Percentiles rank a stretch among this genome's conserved stretches.
Evolutionary conservation across 179 eudicot genomes (phyloP).

Genomic region (Nepenthes alata): DNA sequence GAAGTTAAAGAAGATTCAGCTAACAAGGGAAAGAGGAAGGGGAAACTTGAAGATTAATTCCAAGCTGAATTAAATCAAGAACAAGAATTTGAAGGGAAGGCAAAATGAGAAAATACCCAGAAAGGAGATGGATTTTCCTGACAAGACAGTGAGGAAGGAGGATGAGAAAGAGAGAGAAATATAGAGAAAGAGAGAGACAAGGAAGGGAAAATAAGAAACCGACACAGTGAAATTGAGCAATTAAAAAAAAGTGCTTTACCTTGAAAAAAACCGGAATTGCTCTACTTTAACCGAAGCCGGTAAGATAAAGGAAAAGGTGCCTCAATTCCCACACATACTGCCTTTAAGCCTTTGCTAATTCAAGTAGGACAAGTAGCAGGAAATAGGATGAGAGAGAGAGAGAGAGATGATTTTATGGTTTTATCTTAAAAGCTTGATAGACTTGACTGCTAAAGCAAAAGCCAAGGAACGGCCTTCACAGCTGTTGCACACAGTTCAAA

Average conservation of each 20-base stretch:
- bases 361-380: neutral
- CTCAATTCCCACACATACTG: too few species aligned
- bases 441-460: too few species aligned
- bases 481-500: too few species aligned
- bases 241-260: too few species aligned
- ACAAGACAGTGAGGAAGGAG: slow-evolving; percentile 1
- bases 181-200: neutral
- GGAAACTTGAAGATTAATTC: neutral
- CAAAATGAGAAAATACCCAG: neutral
- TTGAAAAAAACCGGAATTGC: too few species aligned
- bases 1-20: too few species aligned
- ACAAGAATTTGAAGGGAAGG: neutral
- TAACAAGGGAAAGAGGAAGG: neutral
- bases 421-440: too few species aligned
- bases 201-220: neutral
- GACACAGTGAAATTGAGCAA: neutral
- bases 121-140: neutral
- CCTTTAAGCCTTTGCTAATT: too few species aligned
- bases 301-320: too few species aligned
- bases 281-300: too few species aligned
- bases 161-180: slow-evolving; percentile 16
- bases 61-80: neutral
- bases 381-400: neutral
- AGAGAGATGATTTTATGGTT: too few species aligned
- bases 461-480: too few species aligned